Base-by-base conservation (phyloP, 345 rosid species). In the Camelina sativa region DNA sequence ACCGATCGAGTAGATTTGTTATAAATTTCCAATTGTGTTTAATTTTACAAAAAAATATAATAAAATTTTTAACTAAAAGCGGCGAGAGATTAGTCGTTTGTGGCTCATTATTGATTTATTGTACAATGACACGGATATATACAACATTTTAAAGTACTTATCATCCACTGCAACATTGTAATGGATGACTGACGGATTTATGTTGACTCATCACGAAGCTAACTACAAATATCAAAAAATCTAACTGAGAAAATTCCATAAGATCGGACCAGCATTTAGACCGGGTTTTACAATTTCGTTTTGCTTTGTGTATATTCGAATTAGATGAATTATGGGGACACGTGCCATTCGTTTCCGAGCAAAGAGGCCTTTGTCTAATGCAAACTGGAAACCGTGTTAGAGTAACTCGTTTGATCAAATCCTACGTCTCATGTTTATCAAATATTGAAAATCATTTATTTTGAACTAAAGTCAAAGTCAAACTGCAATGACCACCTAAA, bases 381-480 rank as follows among this genome's bases (percentile, higher is more conserved):
- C 51, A 75, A 74, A 60, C 10, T 19, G 47, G 32, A 61, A 66
- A 67, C 74, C 79, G 79, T 60, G 79, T 75, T 8, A 19, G 19
- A 51, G 56, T 30, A 8, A 67, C 74, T 67, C 73, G 79, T 75
- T 68, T 68, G 79, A 67, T 68, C 69, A 52, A 60, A 51, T 75
- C 74, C 56, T 67, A 60, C 56, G 74, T 50, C 13, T 46, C 1
- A 28, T 20, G 35, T 10, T 50, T 25, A 59, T 72, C 53, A 73
- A 30, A 53, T 54, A 47, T 65, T 44, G 9, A 52, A 43, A 53
- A 56, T 65, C 58, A 70, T 22, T 55, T 46, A 0, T 54, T 53
- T 54, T 43, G 4, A 28, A 46, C 10, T 68, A 46, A 52, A 13
- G 74, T 76, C 69, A 76, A 62, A 76, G 79, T 76, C 74, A 76